These are phyloP conservation scores for Austroboletus festivus DNA, from an alignment of 768 basidiomycete species.

Conservation along the genomic window DNA sequence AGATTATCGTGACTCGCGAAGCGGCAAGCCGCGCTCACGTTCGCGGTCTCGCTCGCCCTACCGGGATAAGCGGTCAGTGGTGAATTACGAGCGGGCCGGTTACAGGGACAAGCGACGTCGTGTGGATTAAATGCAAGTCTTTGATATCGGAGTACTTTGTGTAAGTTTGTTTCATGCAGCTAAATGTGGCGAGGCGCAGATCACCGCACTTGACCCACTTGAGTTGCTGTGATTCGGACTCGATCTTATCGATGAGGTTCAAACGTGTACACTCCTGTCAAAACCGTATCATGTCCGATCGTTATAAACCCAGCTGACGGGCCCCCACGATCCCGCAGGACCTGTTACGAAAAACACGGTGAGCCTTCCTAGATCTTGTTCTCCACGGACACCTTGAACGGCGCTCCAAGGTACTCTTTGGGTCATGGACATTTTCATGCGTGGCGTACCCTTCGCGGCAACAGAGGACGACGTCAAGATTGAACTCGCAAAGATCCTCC, in stretches of 20 bases:
- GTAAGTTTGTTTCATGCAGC: too few species aligned
- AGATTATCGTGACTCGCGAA: constrained; percentile 16
- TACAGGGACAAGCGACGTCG: constrained; percentile 55
- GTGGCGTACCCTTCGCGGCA: constrained; percentile 27
- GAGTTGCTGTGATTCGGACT: too few species aligned
- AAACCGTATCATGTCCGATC: background rate
- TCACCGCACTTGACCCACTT: constrained; percentile 15
- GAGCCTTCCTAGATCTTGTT: constrained; percentile 7
- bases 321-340: background rate
- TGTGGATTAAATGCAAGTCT: too few species aligned
- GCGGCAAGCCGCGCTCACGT: constrained; percentile 20
- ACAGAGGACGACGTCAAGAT: constrained; percentile 31
- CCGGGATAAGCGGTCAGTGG: constrained; percentile 21
- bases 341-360: constrained; percentile 17
- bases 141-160: too few species aligned
- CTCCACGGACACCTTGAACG: background rate
- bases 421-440: constrained; percentile 37
- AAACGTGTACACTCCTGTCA: too few species aligned
- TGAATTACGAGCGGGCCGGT: constrained; percentile 34
- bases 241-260: constrained; percentile 20
- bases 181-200: too few species aligned
- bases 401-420: background rate
- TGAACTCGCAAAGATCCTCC: constrained; percentile 32
- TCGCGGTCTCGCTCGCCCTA: constrained; percentile 35
- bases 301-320: constrained; percentile 15